phyloP scores from a whole-genome alignment of 306 rosid genomes.

The Prunus persica region Prunus_persica_NCBIv2 NC_034012.1:4854501-4855000 shows the following conservation, averaged over 20 bases:
- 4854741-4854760: not conserved
- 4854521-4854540: no score
- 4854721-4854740: no score
- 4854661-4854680: not conserved
- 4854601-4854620: not conserved
- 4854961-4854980: not conserved
- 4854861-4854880: not conserved
- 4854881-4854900: not conserved
- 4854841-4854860: not conserved
- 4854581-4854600: not conserved
- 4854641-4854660: not conserved
- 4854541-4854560: no score
- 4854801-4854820: not conserved
- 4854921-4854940: not conserved
- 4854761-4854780: not conserved
- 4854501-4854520: no score
- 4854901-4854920: no score
- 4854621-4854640: not conserved
- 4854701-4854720: no score
- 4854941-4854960: not conserved
- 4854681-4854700: no score
- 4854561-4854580: accelerated
- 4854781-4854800: not conserved
- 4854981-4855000: not conserved
- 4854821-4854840: not conserved